Evolutionary conservation across 352 stramenopile species (phyloP).

Genomic region (Pythium dissimile): DNA sequence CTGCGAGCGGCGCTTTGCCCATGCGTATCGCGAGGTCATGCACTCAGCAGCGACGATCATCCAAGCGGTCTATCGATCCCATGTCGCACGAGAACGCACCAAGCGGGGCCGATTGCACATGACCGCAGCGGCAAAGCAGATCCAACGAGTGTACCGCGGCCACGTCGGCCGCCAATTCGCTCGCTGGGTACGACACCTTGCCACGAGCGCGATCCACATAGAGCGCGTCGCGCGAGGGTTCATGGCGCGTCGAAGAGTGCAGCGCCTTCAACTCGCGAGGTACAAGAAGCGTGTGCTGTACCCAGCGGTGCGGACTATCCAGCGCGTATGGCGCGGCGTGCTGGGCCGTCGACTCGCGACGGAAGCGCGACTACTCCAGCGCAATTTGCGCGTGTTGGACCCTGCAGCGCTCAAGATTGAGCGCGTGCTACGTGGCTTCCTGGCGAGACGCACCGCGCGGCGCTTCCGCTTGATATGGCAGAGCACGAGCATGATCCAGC

Average conservation of each 20-base stretch:
- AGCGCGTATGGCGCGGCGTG: constrained; percentile 55
- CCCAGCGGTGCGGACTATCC: constrained; percentile 39
- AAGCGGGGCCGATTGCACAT: constrained; percentile 29
- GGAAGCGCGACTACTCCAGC: constrained; percentile 25
- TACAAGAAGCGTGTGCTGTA: constrained; percentile 43
- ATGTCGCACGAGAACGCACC: constrained; percentile 38
- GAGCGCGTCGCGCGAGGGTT: constrained; percentile 58
- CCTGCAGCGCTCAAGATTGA: constrained; percentile 54
- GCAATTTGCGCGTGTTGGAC: constrained; percentile 36
- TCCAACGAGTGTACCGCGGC: constrained; percentile 61
- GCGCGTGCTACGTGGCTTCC: constrained; percentile 45
- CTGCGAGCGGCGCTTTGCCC: constrained; percentile 40
- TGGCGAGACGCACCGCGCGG: constrained; percentile 38
- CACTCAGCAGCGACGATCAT: constrained; percentile 56
- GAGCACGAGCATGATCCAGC: constrained; percentile 45
- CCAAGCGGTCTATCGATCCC: constrained; percentile 65
- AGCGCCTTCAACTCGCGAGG: constrained; percentile 37
- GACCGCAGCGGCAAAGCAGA: constrained; percentile 20
- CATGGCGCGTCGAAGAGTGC: constrained; percentile 42
- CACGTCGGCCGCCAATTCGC: constrained; percentile 37
- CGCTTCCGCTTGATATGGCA: constrained; percentile 26
- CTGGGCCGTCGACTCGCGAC: constrained; percentile 28
- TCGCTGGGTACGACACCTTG: constrained; percentile 39
- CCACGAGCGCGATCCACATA: constrained; percentile 37
- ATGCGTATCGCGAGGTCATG: constrained; percentile 43